Conservation (phyloP, 805 yeast species). For the Kodamaea neixiangensis region DNA sequence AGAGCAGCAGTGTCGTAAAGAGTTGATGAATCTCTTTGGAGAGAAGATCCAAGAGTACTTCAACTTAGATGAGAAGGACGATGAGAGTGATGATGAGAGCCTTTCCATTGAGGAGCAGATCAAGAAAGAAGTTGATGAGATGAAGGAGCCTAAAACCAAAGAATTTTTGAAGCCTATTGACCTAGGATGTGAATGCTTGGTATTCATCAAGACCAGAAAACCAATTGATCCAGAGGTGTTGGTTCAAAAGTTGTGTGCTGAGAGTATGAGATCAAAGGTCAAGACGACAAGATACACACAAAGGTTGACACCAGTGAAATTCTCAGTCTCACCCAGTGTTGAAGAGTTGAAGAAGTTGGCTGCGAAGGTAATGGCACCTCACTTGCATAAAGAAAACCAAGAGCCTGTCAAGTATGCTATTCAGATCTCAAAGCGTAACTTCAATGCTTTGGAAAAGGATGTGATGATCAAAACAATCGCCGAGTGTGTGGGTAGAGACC, state of each 20-base stretch:
- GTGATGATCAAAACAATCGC: slow-evolving; percentile 78
- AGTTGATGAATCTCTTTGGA: slow-evolving; percentile 57
- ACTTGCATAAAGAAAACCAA: slow-evolving; percentile 56
- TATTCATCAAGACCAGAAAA: slow-evolving; percentile 76
- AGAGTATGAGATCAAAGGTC: slow-evolving; percentile 48
- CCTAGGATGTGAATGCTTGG: slow-evolving; percentile 77
- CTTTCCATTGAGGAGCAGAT: slow-evolving; percentile 76
- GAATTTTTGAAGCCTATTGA: slow-evolving; percentile 57
- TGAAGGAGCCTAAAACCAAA: slow-evolving; percentile 52
- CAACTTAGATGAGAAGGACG: slow-evolving; percentile 23
- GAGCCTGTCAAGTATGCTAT: slow-evolving; percentile 67
- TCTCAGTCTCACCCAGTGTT: slow-evolving; percentile 69
- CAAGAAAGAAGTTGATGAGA: slow-evolving; percentile 63
- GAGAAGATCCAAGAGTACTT: slow-evolving; percentile 41
- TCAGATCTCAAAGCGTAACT: slow-evolving; percentile 76
- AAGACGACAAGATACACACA: slow-evolving; percentile 76
- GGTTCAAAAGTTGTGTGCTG: slow-evolving; percentile 64
- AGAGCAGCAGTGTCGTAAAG: slow-evolving; percentile 77
- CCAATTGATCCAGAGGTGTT: slow-evolving; percentile 80
- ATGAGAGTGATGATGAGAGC: slow-evolving; percentile 38
- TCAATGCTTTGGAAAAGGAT: slow-evolving; percentile 67
- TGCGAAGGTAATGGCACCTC: slow-evolving; percentile 60
- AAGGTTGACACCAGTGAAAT: slow-evolving; percentile 76
- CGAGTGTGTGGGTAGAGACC: slow-evolving; percentile 64
- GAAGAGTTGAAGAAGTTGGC: slow-evolving; percentile 68